These are phyloP conservation scores for Saussurea involucrata DNA, from an alignment of 129 eudicot genomes.

Conservation along the genomic window DNA sequence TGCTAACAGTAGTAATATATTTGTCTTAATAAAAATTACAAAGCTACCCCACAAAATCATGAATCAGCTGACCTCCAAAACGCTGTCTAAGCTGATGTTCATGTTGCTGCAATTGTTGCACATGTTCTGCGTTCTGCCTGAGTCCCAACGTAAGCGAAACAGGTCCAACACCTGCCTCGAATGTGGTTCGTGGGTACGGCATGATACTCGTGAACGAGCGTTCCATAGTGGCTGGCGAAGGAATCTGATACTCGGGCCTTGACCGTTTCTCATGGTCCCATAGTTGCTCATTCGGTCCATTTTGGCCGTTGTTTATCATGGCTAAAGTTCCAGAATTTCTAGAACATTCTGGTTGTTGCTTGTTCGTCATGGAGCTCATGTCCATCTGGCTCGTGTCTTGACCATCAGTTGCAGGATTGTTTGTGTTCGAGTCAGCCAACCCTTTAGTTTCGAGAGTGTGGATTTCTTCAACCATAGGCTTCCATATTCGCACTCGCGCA, in stretches of 20 bases:
- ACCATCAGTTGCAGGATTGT: constrained; percentile 24
- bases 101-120: constrained; percentile 46
- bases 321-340: constrained; percentile 19
- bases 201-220: constrained; percentile 49
- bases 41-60: constrained; percentile 71
- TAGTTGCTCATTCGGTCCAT: constrained; percentile 23
- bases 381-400: constrained; percentile 29
- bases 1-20: background rate
- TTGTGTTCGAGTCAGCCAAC: constrained; percentile 33
- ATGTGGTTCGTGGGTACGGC: constrained; percentile 43
- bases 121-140: constrained; percentile 63
- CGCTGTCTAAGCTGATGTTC: constrained; percentile 60
- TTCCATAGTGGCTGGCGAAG: constrained; percentile 35
- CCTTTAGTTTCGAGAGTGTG: constrained; percentile 79
- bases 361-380: constrained; percentile 12
- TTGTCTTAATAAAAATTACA: constrained; percentile 17
- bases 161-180: constrained; percentile 60
- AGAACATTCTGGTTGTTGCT: constrained; percentile 38
- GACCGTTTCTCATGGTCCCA: constrained; percentile 68
- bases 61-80: constrained; percentile 72
- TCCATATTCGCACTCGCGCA: constrained; percentile 85
- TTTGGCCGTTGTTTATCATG: constrained; percentile 10
- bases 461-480: constrained; percentile 93
- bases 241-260: constrained; percentile 42
- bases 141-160: constrained; percentile 82